Conservation (phyloP, 1,284 basidiomycete genomes). For the Leccinum griseonigrum region DNA sequence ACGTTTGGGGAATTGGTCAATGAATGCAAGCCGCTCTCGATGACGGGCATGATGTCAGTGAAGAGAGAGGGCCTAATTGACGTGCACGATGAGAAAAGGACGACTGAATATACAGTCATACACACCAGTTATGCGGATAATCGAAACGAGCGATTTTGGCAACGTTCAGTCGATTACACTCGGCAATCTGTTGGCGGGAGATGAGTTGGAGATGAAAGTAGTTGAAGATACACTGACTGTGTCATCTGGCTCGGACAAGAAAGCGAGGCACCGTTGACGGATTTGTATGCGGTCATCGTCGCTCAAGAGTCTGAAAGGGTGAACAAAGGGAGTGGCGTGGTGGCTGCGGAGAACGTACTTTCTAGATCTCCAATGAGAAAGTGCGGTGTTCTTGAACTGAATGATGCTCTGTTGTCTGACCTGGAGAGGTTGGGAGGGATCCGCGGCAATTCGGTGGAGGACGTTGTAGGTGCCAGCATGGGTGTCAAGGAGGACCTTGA, state of each 20-base stretch:
- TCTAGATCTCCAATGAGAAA: conserved; percentile 67
- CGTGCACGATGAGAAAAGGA: conserved; percentile 1
- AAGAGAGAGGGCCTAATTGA: conserved; percentile 59
- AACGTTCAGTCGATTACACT: conserved; percentile 69
- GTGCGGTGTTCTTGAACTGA: conserved; percentile 75
- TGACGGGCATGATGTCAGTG: conserved; percentile 51
- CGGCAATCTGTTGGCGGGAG: conserved; percentile 53
- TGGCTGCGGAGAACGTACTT: conserved; percentile 45
- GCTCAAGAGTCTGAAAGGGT: conserved; percentile 51
- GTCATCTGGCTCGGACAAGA: conserved; percentile 73
- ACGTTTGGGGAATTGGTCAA: conserved; percentile 42
- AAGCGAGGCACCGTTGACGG: conserved; percentile 54
- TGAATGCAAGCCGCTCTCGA: conserved; percentile 51
- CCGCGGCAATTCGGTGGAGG: conserved; percentile 69
- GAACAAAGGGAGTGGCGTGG: conserved; percentile 14
- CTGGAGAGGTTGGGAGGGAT: conserved; percentile 52
- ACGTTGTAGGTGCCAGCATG: conserved; percentile 64
- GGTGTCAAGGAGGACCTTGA: conserved; percentile 62
- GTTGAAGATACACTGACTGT: conserved; percentile 42
- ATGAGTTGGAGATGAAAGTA: conserved; percentile 8
- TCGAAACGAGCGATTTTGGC: conserved; percentile 71
- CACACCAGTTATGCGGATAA: conserved; percentile 65
- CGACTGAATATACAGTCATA: conserved; percentile 9
- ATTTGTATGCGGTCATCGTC: conserved; percentile 63
- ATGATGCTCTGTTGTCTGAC: conserved; percentile 77